Base-by-base conservation (phyloP, 2,329 filamentous ascomycete genomes). In the Pseudocercospora macadamiae region DNA sequence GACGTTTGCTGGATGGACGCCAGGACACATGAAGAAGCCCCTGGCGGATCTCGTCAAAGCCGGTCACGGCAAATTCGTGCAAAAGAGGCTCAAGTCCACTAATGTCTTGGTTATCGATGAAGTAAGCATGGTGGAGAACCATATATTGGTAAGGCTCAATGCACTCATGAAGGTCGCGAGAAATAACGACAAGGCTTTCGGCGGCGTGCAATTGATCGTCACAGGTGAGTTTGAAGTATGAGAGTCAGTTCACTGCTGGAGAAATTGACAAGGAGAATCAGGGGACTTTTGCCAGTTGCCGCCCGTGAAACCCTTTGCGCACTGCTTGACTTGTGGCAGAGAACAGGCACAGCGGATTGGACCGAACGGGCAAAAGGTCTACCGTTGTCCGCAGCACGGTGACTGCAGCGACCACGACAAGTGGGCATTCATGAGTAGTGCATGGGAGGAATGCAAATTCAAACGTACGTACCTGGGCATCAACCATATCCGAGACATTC, bases 101-200 rank as follows among this genome's bases (percentile, higher is more conserved):
- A 76, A 87, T 51, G 80, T 86, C 0, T 75, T 89, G 1, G 78
- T 89, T 21, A 83, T 89, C 14, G 86, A 89, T 64, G 86, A 89
- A 70, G 83, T 89, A 57, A 85, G 81, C 61, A 89, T 89, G 86
- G 77, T 88, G 0, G 83, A 86, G 51, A 83, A 80, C 54, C 68
- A 78, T 5, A 75, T 80, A 48, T 80, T 86, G 25, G 79, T 83
- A 58, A 77, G 83, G 10, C 70, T 84, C 10, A 55, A 45, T 32
- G 45, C 36, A 3, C 45, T 60, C 14, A 60, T 60, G 57, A 30
- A 52, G 26, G 49, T 30, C n/a, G 57, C 51, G 8, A 42, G 60
- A 32, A 52, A 39, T 25, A 59, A 47, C 51, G 48, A 59, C 3
- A 16, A 36, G 30, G 52, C 57, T 23, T 60, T 60, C n/a, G 57